Percentiles rank a stretch among this genome's conserved stretches.
These are phyloP conservation scores for Annulohypoxylon bovei DNA, from an alignment of 495 filamentous ascomycete species.

Conservation along the genomic window DNA sequence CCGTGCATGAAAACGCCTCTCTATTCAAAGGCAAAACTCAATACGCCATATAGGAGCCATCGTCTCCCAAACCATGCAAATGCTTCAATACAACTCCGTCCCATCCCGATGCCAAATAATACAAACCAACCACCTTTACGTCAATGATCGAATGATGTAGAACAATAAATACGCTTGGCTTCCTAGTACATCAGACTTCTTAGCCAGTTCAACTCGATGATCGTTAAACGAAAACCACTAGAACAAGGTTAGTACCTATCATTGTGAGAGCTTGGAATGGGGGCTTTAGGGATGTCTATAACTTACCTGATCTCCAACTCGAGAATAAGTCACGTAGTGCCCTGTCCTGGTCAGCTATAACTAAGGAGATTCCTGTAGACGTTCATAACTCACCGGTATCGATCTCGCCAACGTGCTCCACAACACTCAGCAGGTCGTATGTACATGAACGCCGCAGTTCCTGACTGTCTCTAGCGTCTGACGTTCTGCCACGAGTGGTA, in stretches of 20 bases:
- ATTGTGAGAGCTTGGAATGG: not conserved
- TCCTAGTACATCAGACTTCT: slow-evolving; percentile 79
- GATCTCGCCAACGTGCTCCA: slow-evolving; percentile 88
- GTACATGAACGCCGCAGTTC: slow-evolving; percentile 65
- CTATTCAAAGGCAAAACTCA: slow-evolving; percentile 38
- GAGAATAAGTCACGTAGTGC: slow-evolving; percentile 88
- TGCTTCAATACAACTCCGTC: slow-evolving; percentile 35
- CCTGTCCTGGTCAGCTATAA: slow-evolving; percentile 52
- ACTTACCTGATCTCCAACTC: slow-evolving; percentile 78
- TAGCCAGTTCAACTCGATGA: slow-evolving; percentile 82
- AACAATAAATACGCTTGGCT: slow-evolving; percentile 89
- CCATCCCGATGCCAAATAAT: slow-evolving; percentile 8
- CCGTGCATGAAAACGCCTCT: slow-evolving; percentile 24
- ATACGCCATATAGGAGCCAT: slow-evolving; percentile 23
- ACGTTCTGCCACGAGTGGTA: slow-evolving; percentile 67
- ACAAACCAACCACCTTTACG: slow-evolving; percentile 44
- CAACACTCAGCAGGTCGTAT: slow-evolving; percentile 85
- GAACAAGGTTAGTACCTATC: not conserved
- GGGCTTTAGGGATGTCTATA: not conserved
- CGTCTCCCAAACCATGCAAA: slow-evolving; percentile 40
- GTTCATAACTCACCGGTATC: slow-evolving; percentile 63
- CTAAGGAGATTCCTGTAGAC: not conserved
- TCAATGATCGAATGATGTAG: slow-evolving; percentile 76
- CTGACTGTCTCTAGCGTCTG: slow-evolving; percentile 54
- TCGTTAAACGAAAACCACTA: slow-evolving; percentile 95